These are phyloP conservation scores for Apiosordaria backusii DNA, from an alignment of 495 filamentous ascomycete species.

Conservation along the genomic window DNA sequence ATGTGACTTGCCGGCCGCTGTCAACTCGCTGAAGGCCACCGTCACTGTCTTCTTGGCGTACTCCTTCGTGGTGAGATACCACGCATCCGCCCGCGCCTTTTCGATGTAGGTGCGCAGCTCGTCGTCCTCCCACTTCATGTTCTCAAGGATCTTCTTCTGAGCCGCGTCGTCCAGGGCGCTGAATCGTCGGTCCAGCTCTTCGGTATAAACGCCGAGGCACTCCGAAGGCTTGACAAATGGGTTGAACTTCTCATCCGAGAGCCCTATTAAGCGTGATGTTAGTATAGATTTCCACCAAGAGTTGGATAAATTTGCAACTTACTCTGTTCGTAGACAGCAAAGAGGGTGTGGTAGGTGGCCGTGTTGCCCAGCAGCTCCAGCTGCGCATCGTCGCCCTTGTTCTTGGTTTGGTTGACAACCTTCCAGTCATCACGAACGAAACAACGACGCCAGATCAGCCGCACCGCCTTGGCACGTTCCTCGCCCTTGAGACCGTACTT, in stretches of 20 bases:
- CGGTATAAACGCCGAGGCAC: conserved; percentile 50
- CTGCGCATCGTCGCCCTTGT: conserved; percentile 49
- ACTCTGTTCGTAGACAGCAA: conserved; percentile 42
- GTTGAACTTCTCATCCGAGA: conserved; percentile 34
- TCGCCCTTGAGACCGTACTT: conserved; percentile 51
- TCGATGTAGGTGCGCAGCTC: conserved; percentile 52
- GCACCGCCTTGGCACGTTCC: conserved; percentile 55
- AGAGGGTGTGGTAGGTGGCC: conserved; percentile 48
- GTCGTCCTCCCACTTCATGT: conserved; percentile 55
- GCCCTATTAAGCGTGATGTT: conserved; percentile 18
- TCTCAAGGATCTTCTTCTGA: conserved; percentile 49
- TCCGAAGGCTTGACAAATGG: conserved; percentile 48
- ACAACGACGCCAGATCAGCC: conserved; percentile 80
- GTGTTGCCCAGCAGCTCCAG: conserved; percentile 46
- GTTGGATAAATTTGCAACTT: conserved; percentile 30
- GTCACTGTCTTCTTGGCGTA: conserved; percentile 32
- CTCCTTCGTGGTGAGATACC: conserved; percentile 40
- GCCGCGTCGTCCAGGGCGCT: conserved; percentile 41
- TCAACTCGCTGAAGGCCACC: conserved; percentile 11
- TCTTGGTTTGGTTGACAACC: conserved; percentile 51
- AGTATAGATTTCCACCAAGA: conserved; percentile 6
- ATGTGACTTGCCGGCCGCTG: conserved; percentile 3
- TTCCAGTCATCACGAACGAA: conserved; percentile 76
- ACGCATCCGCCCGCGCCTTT: conserved; percentile 56
- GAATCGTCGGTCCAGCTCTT: conserved; percentile 54